Evolutionary conservation across 306 rosid species (phyloP).

Genomic region (Argentina anserina): DNA sequence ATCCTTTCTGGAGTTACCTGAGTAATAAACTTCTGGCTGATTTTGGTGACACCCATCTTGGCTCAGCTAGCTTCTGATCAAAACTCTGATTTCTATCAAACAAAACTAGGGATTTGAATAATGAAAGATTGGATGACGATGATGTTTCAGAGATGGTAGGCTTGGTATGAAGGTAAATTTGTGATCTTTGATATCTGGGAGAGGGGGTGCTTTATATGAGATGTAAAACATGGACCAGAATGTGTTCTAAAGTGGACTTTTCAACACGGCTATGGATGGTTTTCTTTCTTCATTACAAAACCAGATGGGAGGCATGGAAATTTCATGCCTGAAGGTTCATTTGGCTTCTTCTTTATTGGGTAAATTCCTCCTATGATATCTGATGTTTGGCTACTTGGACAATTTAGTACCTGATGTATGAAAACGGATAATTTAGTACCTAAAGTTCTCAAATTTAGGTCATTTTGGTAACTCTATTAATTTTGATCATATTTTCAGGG

Average conservation of each 20-base stretch:
- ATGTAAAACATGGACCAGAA: neutral
- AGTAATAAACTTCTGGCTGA: constrained; percentile 27
- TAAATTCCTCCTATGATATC: too few relatives aligned
- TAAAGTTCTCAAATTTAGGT: too few relatives aligned
- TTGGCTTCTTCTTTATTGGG: neutral
- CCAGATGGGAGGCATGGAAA: neutral
- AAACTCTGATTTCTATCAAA: neutral
- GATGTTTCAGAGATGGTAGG: neutral
- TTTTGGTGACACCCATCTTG: constrained; percentile 31
- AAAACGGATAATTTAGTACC: too few relatives aligned
- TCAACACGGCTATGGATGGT: constrained; percentile 11
- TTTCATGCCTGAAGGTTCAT: neutral
- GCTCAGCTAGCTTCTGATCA: constrained; percentile 6
- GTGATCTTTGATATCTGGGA: neutral
- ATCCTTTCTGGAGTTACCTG: constrained; percentile 48
- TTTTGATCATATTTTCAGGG: too few relatives aligned
- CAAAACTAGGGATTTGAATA: neutral
- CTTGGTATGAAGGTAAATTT: neutral
- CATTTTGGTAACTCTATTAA: too few relatives aligned
- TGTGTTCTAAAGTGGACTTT: constrained; percentile 1
- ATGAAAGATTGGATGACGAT: neutral
- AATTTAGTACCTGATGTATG: too few relatives aligned
- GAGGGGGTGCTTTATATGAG: neutral
- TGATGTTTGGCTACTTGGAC: too few relatives aligned
- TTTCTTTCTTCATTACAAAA: neutral